Percentiles rank a stretch among this genome's conserved stretches.
These are phyloP conservation scores for Termitomyces sp. DNA, from an alignment of 768 basidiomycete species.

Conservation along the genomic window DNA sequence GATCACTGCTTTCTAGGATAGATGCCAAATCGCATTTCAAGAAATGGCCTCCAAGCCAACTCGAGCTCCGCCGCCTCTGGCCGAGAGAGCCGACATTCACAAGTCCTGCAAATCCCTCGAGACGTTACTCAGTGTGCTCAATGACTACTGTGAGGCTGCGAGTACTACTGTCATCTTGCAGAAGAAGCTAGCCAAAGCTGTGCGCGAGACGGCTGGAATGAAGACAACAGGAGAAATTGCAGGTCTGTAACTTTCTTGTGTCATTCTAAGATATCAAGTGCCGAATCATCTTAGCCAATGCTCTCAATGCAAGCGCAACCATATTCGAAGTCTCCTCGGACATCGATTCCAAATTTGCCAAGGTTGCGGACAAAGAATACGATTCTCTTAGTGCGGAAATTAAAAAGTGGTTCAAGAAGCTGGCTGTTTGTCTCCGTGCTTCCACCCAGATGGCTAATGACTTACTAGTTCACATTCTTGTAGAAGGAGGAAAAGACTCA, in stretches of 20 bases:
- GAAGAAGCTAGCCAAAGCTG: constrained; percentile 71
- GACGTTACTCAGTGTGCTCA: constrained; percentile 57
- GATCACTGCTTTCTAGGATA: not conserved
- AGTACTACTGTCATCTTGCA: constrained; percentile 58
- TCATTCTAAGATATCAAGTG: not conserved
- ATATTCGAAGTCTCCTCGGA: constrained; percentile 72
- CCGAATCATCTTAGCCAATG: constrained; percentile 46
- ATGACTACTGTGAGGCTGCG: constrained; percentile 74
- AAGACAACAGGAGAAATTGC: constrained; percentile 62
- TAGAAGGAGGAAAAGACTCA: constrained; percentile 82
- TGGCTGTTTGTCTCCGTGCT: constrained; percentile 47
- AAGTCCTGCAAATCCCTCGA: constrained; percentile 80
- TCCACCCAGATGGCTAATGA: not conserved
- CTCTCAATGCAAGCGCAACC: constrained; percentile 58
- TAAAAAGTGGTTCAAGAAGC: constrained; percentile 85
- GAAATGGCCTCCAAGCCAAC: constrained; percentile 14
- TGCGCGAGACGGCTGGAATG: constrained; percentile 59
- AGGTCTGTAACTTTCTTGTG: constrained; percentile 36
- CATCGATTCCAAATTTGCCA: constrained; percentile 71
- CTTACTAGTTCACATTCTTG: not conserved
- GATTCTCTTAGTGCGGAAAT: constrained; percentile 61
- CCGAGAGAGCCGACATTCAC: constrained; percentile 72
- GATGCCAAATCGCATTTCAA: constrained; percentile 1
- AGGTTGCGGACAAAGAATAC: constrained; percentile 72
- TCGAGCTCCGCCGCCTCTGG: constrained; percentile 27